phyloP scores from a whole-genome alignment of 2,329 filamentous ascomycete species.

The Aureobasidium sp. region DNA sequence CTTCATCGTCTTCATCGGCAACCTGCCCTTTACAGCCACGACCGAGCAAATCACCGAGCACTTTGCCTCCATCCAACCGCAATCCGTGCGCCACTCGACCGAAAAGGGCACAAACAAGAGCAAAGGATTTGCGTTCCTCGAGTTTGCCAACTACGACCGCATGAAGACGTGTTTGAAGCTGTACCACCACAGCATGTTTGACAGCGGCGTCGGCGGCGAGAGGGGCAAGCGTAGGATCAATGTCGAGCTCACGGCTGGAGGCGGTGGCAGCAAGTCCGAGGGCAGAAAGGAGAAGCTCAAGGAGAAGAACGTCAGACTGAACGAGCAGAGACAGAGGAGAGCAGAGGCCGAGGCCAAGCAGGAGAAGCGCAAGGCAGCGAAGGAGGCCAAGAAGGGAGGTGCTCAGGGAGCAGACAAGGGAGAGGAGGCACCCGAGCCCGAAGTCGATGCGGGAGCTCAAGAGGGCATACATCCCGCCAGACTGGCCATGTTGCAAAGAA shows the following conservation, averaged over 20 bases:
- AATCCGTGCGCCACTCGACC: conserved; percentile 64
- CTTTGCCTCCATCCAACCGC: conserved; percentile 69
- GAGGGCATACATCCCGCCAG: conserved; percentile 30
- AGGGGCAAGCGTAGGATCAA: conserved; percentile 71
- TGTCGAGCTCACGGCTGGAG: conserved; percentile 82
- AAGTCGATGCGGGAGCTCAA: conserved; percentile 13
- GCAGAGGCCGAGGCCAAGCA: conserved; percentile 43
- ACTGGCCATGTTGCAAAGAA: conserved; percentile 21
- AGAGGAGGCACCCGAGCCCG: conserved; percentile 19
- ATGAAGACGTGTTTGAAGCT: conserved; percentile 91
- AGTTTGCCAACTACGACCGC: conserved; percentile 77
- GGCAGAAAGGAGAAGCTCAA: conserved; percentile 68
- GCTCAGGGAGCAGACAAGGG: conserved; percentile 19
- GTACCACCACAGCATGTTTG: conserved; percentile 79
- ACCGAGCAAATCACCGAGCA: conserved; percentile 62
- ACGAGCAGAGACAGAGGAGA: conserved; percentile 56
- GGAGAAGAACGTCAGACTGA: conserved; percentile 78
- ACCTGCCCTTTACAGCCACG: conserved; percentile 80
- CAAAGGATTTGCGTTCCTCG: conserved; percentile 78
- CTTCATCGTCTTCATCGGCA: conserved; percentile 79
- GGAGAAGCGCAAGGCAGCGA: conserved; percentile 37
- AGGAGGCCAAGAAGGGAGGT: conserved; percentile 26
- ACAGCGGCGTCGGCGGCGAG: conserved; percentile 35
- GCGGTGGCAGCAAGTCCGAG: conserved; percentile 68
- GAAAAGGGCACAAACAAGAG: conserved; percentile 58